Conservation (phyloP, 1,284 basidiomycete genomes). For the Rhodotorula sp. region DNA sequence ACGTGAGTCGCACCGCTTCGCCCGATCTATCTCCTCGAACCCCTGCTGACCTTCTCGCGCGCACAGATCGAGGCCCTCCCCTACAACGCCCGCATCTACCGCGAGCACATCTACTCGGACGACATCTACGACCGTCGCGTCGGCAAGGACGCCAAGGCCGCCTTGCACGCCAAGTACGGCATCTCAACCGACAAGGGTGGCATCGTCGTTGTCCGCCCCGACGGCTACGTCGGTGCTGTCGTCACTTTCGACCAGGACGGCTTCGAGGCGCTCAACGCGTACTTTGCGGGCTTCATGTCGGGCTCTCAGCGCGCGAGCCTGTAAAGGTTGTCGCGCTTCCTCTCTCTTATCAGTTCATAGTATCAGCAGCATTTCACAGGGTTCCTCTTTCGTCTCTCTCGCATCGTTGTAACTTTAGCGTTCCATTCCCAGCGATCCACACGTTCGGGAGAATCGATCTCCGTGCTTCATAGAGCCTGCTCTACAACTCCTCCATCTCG, state of each 20-base stretch:
- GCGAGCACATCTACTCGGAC: slow-evolving; percentile 43
- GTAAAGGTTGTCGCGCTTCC: neutral
- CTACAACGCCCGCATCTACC: slow-evolving; percentile 37
- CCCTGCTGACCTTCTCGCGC: neutral
- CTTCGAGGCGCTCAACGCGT: slow-evolving; percentile 42
- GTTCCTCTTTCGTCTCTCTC: neutral
- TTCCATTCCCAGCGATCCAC: neutral
- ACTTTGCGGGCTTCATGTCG: slow-evolving; percentile 41
- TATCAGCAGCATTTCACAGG: neutral
- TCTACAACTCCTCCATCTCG: slow-evolving; percentile 21
- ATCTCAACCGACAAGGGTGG: slow-evolving; percentile 41
- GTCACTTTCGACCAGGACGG: slow-evolving; percentile 38
- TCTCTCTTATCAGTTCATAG: neutral
- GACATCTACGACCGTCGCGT: slow-evolving; percentile 42
- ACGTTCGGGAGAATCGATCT: no score
- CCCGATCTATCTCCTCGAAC: neutral
- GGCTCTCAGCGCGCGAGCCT: slow-evolving; percentile 19
- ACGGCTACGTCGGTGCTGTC: slow-evolving; percentile 46
- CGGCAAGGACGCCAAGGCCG: slow-evolving; percentile 29
- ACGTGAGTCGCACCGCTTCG: slow-evolving; percentile 31
- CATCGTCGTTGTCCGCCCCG: slow-evolving; percentile 46
- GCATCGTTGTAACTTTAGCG: neutral
- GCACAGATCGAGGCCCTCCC: slow-evolving; percentile 37
- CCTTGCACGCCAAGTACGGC: slow-evolving; percentile 44
- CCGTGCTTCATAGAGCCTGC: no score